Evolutionary conservation across 2,329 filamentous ascomycete genomes (phyloP).

Genomic region (Pyrenophora tritici-repentis): DNA sequence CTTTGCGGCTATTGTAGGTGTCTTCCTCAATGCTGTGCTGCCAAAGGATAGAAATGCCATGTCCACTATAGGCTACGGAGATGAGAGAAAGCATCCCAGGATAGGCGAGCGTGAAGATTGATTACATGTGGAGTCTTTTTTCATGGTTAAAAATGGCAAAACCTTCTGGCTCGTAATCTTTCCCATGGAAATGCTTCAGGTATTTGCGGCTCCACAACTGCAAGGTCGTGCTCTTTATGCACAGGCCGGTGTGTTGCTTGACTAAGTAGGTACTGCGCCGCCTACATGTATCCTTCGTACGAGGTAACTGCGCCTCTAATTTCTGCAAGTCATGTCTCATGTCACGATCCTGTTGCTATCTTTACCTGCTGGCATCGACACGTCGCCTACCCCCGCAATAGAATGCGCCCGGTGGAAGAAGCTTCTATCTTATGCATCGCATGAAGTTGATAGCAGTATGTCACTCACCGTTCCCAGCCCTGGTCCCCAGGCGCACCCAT

Average conservation of each 20-base stretch:
- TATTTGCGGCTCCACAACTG: too few species aligned
- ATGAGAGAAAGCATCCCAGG: constrained; percentile 17
- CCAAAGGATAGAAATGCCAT: constrained; percentile 35
- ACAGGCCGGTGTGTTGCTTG: too few species aligned
- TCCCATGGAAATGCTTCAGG: too few species aligned
- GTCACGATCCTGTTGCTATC: not conserved
- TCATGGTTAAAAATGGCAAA: not conserved
- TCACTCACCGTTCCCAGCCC: not conserved
- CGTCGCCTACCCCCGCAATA: too few species aligned
- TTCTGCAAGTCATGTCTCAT: not conserved
- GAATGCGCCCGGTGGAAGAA: too few species aligned
- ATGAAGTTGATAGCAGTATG: not conserved
- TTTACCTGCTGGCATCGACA: too few species aligned
- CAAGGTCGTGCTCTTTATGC: too few species aligned
- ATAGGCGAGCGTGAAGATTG: constrained; percentile 9
- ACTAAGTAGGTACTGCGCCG: too few species aligned
- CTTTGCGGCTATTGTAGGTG: constrained; percentile 44
- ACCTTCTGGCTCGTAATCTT: too few species aligned
- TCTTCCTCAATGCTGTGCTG: constrained; percentile 52
- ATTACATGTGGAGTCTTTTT: not conserved
- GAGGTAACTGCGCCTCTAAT: too few species aligned
- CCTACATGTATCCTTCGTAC: too few species aligned
- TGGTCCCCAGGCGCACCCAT: not conserved
- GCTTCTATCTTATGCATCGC: not conserved
- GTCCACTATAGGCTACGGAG: constrained; percentile 4